phyloP scores from a whole-genome alignment of 2,329 filamentous ascomycete genomes.

The Daldinia eschscholtzii region DNA sequence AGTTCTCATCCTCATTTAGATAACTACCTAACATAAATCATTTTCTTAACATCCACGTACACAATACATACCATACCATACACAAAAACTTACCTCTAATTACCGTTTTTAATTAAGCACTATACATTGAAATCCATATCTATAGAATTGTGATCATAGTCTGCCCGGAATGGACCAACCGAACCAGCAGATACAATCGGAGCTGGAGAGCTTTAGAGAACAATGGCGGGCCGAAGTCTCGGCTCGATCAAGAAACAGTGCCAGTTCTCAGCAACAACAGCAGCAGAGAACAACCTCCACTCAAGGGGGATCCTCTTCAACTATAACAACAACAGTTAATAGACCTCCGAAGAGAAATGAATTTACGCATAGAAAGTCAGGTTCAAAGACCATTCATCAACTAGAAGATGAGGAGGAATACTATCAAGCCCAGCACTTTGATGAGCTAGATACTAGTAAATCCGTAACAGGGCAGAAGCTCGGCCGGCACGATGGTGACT shows the following conservation, averaged over 20 bases:
- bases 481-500: slow-evolving; percentile 28
- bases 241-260: slow-evolving; percentile 54
- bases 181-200: slow-evolving; percentile 64
- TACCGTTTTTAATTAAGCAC: not conserved
- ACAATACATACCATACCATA: slow-evolving; percentile 1
- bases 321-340: slow-evolving; percentile 23
- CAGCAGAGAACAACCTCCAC: slow-evolving; percentile 29
- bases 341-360: slow-evolving; percentile 41
- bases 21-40: not conserved
- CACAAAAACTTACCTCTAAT: slow-evolving; percentile 2
- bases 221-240: slow-evolving; percentile 87
- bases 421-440: slow-evolving; percentile 49
- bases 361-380: slow-evolving; percentile 39
- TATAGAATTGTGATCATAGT: slow-evolving; percentile 22
- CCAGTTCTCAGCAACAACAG: slow-evolving; percentile 40
- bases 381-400: slow-evolving; percentile 29
- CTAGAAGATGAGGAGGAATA: slow-evolving; percentile 51
- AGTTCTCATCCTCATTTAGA: slow-evolving; percentile 13
- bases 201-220: slow-evolving; percentile 87
- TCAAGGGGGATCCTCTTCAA: slow-evolving; percentile 37
- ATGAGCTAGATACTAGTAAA: slow-evolving; percentile 48
- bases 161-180: slow-evolving; percentile 45
- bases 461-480: slow-evolving; percentile 37
- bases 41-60: not conserved
- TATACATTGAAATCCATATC: slow-evolving; percentile 7